Conservation (phyloP, 805 yeast species). For the Kodamaea leandrae region DNA sequence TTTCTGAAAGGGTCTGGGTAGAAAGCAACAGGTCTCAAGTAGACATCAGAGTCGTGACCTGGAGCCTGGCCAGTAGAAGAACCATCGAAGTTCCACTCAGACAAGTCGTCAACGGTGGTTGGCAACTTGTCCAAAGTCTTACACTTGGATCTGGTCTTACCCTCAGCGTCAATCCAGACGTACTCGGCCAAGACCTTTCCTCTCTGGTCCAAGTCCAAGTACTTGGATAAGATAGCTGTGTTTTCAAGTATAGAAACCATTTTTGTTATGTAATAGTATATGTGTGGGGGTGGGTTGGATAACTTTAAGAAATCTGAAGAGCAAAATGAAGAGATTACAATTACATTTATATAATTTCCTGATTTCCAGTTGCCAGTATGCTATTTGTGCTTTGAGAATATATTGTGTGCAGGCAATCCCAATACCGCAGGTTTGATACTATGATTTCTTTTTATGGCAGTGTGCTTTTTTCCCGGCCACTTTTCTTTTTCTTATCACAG, state of each 20-base stretch:
- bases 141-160: slow-evolving; percentile 90
- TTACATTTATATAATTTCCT: slow-evolving; percentile 2
- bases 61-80: slow-evolving; percentile 98
- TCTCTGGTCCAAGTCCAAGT: slow-evolving; percentile 77
- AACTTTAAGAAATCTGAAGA: slow-evolving; percentile 2
- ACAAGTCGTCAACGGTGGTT: slow-evolving; percentile 75
- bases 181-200: slow-evolving; percentile 92
- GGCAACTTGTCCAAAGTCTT: slow-evolving; percentile 75
- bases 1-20: slow-evolving; percentile 97
- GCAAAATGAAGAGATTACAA: neutral
- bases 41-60: slow-evolving; percentile 94
- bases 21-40: slow-evolving; percentile 91
- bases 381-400: neutral
- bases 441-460: neutral
- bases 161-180: slow-evolving; percentile 95
- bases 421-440: neutral
- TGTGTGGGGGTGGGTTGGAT: slow-evolving; percentile 2
- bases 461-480: neutral
- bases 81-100: slow-evolving; percentile 99
- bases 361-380: neutral
- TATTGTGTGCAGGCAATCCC: neutral
- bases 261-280: slow-evolving; percentile 5
- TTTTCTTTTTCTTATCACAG: slow-evolving; percentile 7
- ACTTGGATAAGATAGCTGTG: slow-evolving; percentile 80
- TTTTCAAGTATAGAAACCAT: slow-evolving; percentile 53